phyloP scores from a whole-genome alignment of 805 yeast genomes.

The Kurtzmaniella fragi region DNA sequence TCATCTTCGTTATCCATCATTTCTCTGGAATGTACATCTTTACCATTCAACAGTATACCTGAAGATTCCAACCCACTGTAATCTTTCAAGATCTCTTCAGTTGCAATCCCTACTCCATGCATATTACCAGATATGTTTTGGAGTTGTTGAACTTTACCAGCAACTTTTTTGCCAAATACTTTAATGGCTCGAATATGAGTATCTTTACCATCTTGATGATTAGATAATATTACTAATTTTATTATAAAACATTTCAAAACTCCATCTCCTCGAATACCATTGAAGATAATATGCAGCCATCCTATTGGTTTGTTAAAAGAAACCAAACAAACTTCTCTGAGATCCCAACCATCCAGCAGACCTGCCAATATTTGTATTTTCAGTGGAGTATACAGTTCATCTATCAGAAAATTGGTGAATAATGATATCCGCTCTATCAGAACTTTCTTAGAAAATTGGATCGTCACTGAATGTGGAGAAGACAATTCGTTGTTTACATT shows the following conservation, averaged over 20 bases:
- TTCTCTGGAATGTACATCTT: constrained; percentile 2
- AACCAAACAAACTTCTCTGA: constrained; percentile 58
- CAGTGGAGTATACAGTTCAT: constrained; percentile 92
- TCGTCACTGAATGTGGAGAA: constrained; percentile 78
- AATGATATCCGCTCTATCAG: constrained; percentile 62
- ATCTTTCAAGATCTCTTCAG: constrained; percentile 16
- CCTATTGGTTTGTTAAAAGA: constrained; percentile 66
- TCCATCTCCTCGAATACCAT: constrained; percentile 48
- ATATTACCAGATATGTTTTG: constrained; percentile 1
- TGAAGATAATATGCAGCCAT: constrained; percentile 66
- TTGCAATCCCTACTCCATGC: background rate
- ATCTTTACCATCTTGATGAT: constrained; percentile 95
- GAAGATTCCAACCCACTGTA: constrained; percentile 9
- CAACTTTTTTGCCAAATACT: constrained; percentile 40
- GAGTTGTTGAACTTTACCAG: constrained; percentile 1
- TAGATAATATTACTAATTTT: constrained; percentile 58
- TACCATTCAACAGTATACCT: background rate
- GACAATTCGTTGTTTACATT: constrained; percentile 32
- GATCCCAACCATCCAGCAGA: constrained; percentile 67
- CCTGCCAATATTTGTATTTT: constrained; percentile 65
- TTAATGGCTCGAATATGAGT: constrained; percentile 77
- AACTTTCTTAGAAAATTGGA: constrained; percentile 76
- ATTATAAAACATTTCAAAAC: constrained; percentile 63
- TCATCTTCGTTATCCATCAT: constrained; percentile 14
- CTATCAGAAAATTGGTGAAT: constrained; percentile 64